phyloP scores from a whole-genome alignment of 169 alveolate genomes.

The Cryptosporidium sp. region DNA sequence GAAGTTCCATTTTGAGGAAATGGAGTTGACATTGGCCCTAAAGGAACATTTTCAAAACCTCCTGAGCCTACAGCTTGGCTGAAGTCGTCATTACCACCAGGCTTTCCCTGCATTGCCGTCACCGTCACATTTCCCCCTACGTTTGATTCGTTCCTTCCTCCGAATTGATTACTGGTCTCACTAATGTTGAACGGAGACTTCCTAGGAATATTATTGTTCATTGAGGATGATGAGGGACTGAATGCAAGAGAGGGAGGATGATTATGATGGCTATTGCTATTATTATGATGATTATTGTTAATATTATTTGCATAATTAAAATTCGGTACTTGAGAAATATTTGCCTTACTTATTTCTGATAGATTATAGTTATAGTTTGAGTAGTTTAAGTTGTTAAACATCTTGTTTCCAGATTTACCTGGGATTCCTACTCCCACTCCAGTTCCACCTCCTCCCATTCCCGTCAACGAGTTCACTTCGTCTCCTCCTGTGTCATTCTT shows the following conservation, averaged over 20 bases:
- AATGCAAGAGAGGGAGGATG: not conserved
- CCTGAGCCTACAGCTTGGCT: not conserved
- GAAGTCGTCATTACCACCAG: not conserved
- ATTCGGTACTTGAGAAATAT: not conserved
- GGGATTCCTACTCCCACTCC: not conserved
- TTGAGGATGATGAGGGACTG: not conserved
- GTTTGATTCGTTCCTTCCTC: not conserved
- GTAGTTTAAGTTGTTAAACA: not conserved
- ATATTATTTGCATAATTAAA: not conserved
- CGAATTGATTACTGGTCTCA: not conserved
- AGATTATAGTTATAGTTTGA: not conserved
- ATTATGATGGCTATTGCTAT: no score
- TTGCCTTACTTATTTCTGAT: not conserved
- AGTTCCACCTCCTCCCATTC: not conserved
- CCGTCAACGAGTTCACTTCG: not conserved
- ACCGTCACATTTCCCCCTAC: not conserved
- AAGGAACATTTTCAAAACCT: not conserved
- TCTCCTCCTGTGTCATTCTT: conserved; percentile 18
- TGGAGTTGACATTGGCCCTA: conserved; percentile 39
- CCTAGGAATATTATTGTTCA: conserved; percentile 9
- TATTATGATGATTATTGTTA: not conserved
- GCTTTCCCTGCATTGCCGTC: not conserved
- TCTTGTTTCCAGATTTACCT: conserved; percentile 3
- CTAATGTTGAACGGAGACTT: conserved; percentile 31
- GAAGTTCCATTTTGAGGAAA: not conserved